Conservation (phyloP, 1,139 yeast genomes). For the Taphrina betulina region DNA sequence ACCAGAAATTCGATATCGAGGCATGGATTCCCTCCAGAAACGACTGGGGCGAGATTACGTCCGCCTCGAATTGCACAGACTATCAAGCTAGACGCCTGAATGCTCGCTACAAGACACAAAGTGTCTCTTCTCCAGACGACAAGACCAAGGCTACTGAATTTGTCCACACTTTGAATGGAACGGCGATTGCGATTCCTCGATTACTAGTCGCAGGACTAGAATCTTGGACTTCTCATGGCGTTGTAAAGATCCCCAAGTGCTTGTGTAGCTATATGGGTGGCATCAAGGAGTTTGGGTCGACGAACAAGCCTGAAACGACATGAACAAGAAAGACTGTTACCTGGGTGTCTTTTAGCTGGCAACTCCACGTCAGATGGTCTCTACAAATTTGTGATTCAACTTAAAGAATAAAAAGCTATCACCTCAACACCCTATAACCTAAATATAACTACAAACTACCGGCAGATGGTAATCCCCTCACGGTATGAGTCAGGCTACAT, state of each 20-base stretch:
- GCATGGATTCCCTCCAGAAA: constrained; percentile 99
- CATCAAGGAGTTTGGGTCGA: constrained; percentile 23
- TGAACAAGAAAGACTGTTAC: too few relatives aligned
- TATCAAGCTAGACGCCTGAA: constrained; percentile 83
- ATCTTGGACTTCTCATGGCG: constrained; percentile 60
- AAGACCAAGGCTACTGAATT: constrained; percentile 44
- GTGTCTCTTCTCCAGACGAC: neutral
- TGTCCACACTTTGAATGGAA: constrained; percentile 87
- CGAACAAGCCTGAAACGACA: too few relatives aligned
- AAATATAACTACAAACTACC: too few relatives aligned
- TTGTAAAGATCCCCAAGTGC: constrained; percentile 67
- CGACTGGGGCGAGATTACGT: constrained; percentile 87
- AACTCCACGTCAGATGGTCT: too few relatives aligned
- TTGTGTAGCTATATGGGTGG: constrained; percentile 46
- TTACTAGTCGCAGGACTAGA: constrained; percentile 85
- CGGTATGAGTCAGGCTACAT: too few relatives aligned
- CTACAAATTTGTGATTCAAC: too few relatives aligned
- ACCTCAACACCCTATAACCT: too few relatives aligned
- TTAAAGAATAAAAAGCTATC: too few relatives aligned
- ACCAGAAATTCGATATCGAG: constrained; percentile 87
- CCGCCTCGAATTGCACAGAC: constrained; percentile 89
- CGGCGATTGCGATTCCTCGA: constrained; percentile 94
- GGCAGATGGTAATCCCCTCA: too few relatives aligned
- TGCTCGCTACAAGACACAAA: constrained; percentile 51
- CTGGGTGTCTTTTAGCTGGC: too few relatives aligned